Evolutionary conservation across 495 filamentous ascomycete species (phyloP).

Genomic region (Annulohypoxylon nitens): DNA sequence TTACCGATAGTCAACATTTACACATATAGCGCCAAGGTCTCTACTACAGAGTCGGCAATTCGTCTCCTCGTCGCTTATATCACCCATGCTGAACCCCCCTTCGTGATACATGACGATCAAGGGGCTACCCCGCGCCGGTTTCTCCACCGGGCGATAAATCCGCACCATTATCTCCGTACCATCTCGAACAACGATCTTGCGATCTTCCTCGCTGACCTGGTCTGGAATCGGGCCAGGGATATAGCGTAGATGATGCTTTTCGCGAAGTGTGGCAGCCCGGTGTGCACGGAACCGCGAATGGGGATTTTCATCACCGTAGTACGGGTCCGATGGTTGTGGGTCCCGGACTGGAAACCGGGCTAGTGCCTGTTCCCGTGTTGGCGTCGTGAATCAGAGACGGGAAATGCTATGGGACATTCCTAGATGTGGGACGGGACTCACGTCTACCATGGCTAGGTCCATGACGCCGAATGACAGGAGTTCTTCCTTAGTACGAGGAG

Average conservation of each 20-base stretch:
- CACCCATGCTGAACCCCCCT: conserved; percentile 60
- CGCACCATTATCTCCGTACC: conserved; percentile 55
- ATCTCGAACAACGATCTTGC: conserved; percentile 57
- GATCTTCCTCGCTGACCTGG: conserved; percentile 50
- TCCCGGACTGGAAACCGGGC: conserved; percentile 34
- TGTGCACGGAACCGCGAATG: conserved; percentile 32
- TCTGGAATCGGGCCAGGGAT: conserved; percentile 41
- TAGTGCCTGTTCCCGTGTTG: conserved; percentile 27
- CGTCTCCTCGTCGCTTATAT: conserved; percentile 51
- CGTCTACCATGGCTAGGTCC: conserved; percentile 54
- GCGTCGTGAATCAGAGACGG: not conserved
- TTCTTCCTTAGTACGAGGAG: conserved; percentile 47
- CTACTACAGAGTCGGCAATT: conserved; percentile 51
- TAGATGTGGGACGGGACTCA: conserved; percentile 31
- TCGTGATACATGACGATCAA: conserved; percentile 61
- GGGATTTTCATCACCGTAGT: conserved; percentile 42
- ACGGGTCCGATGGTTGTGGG: conserved; percentile 45
- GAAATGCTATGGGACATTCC: not conserved
- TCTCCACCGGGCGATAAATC: conserved; percentile 52
- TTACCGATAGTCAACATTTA: conserved; percentile 61
- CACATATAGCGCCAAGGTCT: conserved; percentile 52
- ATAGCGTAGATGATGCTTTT: conserved; percentile 48
- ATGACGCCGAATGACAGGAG: conserved; percentile 53
- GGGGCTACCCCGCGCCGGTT: conserved; percentile 53
- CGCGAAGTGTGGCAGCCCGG: conserved; percentile 41